Conservation (phyloP, 169 alveolate species). For the Eimeria zaria region DNA sequence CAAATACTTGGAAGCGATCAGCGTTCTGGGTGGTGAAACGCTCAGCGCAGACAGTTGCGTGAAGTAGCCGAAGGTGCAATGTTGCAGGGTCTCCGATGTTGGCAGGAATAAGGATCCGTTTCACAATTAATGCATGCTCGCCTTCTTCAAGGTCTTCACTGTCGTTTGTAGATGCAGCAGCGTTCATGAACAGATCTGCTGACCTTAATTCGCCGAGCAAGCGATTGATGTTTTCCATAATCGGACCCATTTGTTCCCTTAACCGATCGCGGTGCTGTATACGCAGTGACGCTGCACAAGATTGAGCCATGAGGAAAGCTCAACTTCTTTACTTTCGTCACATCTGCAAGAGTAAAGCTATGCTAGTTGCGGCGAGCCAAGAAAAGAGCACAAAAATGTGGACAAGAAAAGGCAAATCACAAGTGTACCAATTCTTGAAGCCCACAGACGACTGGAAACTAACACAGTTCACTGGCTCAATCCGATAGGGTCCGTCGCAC, state of each 20-base stretch:
- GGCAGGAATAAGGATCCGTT: constrained; percentile 15
- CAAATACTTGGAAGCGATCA: constrained; percentile 28
- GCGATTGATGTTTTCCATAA: constrained; percentile 46
- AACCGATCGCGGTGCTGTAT: constrained; percentile 65
- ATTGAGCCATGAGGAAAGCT: neutral
- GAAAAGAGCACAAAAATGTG: neutral
- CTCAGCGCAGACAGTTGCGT: constrained; percentile 27
- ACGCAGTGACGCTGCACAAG: neutral
- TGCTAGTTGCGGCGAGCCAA: neutral
- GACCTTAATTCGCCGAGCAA: constrained; percentile 53
- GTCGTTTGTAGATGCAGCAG: constrained; percentile 10
- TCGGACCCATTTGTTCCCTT: constrained; percentile 42
- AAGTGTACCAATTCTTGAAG: neutral
- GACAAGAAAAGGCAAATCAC: neutral
- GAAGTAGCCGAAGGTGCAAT: constrained; percentile 53
- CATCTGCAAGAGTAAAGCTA: neutral
- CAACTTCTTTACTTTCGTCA: too few relatives aligned
- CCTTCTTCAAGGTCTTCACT: constrained; percentile 36
- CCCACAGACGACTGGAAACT: neutral
- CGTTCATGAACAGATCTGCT: constrained; percentile 38
- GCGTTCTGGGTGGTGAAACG: constrained; percentile 43
- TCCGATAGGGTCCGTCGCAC: neutral
- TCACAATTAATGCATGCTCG: constrained; percentile 16
- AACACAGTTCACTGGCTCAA: neutral
- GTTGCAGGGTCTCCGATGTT: constrained; percentile 53